Conservation (phyloP, 148 eudicot genomes). For the Nepenthes gracilis region DNA sequence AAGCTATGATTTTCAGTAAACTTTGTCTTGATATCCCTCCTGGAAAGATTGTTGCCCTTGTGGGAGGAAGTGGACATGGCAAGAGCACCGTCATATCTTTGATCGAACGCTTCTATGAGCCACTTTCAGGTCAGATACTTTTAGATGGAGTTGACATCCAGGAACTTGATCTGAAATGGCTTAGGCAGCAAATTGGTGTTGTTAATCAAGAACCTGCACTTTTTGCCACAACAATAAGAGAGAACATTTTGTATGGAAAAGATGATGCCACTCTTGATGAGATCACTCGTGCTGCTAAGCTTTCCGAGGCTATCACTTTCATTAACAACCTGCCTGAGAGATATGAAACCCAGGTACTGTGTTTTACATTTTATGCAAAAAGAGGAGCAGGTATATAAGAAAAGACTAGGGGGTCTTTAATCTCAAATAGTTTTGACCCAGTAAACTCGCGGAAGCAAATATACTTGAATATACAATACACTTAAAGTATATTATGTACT, state of each 20-base stretch:
- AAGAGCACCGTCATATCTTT: conserved; percentile 93
- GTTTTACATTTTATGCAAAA: not conserved
- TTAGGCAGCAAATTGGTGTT: conserved; percentile 77
- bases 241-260: conserved; percentile 91
- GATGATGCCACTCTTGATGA: conserved; percentile 82
- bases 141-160: conserved; percentile 63
- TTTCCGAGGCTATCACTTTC: conserved; percentile 82
- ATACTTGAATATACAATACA: too few species aligned
- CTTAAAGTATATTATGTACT: too few species aligned
- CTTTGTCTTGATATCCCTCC: conserved; percentile 68
- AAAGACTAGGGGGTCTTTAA: too few species aligned
- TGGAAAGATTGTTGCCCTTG: conserved; percentile 95
- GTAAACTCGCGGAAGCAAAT: too few species aligned
- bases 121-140: conserved; percentile 58
- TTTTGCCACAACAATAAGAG: conserved; percentile 85
- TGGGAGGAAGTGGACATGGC: conserved; percentile 96
- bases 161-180: conserved; percentile 80
- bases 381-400: too few species aligned
- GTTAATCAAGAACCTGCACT: conserved; percentile 98
- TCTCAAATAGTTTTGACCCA: too few species aligned
- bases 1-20: conserved; percentile 63
- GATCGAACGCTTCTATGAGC: conserved; percentile 96
- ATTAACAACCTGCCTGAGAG: conserved; percentile 87
- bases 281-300: conserved; percentile 84
- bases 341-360: conserved; percentile 86